phyloP scores from a whole-genome alignment of 352 stramenopile genomes.

The Pythium guiyangense region DNA sequence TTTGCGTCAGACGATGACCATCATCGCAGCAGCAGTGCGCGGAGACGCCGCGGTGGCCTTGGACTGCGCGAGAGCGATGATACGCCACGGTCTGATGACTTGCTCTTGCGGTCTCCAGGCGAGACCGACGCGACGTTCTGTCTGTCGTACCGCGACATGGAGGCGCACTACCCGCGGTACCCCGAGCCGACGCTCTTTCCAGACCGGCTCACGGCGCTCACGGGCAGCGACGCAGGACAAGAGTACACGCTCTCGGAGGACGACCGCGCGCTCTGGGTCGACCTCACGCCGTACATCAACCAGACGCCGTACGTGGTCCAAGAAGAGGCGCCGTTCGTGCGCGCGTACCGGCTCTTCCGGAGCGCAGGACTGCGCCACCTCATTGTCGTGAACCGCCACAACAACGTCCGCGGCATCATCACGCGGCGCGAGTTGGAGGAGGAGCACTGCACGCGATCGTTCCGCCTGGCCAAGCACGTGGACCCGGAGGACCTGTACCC shows the following conservation, averaged over 20 bases:
- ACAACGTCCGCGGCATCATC: slow-evolving; percentile 89
- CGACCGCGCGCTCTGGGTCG: slow-evolving; percentile 91
- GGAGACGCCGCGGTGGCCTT: not conserved
- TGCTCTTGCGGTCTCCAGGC: slow-evolving; percentile 29
- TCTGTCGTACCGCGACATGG: slow-evolving; percentile 81
- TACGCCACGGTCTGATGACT: slow-evolving; percentile 37
- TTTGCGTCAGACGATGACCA: slow-evolving; percentile 17
- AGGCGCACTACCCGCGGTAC: slow-evolving; percentile 78
- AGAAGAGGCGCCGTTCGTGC: slow-evolving; percentile 92
- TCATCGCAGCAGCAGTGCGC: slow-evolving; percentile 18
- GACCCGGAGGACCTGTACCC: slow-evolving; percentile 71
- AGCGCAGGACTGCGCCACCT: slow-evolving; percentile 96
- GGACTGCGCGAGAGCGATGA: slow-evolving; percentile 25
- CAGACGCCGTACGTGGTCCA: slow-evolving; percentile 95
- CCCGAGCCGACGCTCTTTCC: slow-evolving; percentile 49
- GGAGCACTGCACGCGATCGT: slow-evolving; percentile 75
- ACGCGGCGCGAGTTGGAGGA: slow-evolving; percentile 81
- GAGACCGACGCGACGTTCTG: slow-evolving; percentile 36
- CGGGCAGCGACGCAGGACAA: slow-evolving; percentile 11
- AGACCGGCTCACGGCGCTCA: slow-evolving; percentile 18
- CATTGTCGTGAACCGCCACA: slow-evolving; percentile 89
- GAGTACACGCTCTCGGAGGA: slow-evolving; percentile 63
- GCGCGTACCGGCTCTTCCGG: slow-evolving; percentile 96
- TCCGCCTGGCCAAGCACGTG: slow-evolving; percentile 70
- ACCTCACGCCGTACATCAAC: slow-evolving; percentile 97